phyloP scores from a whole-genome alignment of 78 protist species.

The Dictyostelium brefeldianum region DNA sequence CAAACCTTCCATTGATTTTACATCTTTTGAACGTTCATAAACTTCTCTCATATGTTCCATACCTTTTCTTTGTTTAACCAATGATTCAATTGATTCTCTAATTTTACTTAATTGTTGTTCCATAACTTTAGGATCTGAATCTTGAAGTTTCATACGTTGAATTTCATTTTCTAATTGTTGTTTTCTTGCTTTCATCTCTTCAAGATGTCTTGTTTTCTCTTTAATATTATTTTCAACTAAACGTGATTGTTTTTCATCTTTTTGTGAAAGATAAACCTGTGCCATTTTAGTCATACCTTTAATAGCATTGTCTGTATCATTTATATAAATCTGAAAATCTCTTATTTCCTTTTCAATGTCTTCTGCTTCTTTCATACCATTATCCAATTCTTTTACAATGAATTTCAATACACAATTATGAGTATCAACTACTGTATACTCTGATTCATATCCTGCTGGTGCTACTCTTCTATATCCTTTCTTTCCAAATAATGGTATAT shows the following conservation, averaged over 20 bases:
- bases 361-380: constrained; percentile 42
- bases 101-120: constrained; percentile 29
- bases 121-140: constrained; percentile 52
- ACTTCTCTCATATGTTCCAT: constrained; percentile 80
- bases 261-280: constrained; percentile 63
- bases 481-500: constrained; percentile 61
- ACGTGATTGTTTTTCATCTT: constrained; percentile 31
- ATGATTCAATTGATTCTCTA: constrained; percentile 43
- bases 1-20: constrained; percentile 41
- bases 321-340: not conserved
- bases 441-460: constrained; percentile 47
- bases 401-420: constrained; percentile 37
- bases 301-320: constrained; percentile 32
- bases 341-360: constrained; percentile 57
- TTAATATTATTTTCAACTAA: constrained; percentile 29
- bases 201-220: constrained; percentile 63
- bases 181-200: constrained; percentile 12
- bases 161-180: not conserved
- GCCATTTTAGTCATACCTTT: constrained; percentile 63
- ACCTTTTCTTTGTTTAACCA: constrained; percentile 52
- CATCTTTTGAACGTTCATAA: constrained; percentile 60
- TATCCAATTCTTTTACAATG: constrained; percentile 40
- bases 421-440: not conserved
- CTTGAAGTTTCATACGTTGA: not conserved
- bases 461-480: constrained; percentile 54